phyloP scores from a whole-genome alignment of 2,329 filamentous ascomycete species.

The Sclerotinia subarctica region DNA sequence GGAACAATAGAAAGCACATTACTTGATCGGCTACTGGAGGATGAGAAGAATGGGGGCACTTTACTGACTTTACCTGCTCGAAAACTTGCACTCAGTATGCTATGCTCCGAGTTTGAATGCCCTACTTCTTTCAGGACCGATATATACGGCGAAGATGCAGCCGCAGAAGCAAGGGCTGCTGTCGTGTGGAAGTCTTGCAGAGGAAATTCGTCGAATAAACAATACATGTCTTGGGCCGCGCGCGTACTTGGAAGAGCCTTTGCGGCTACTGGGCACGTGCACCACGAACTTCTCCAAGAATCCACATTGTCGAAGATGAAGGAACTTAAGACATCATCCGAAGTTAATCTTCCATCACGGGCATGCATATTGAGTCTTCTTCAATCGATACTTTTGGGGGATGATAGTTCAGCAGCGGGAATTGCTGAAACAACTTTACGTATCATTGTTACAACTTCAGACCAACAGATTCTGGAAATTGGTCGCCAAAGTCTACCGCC shows the following conservation, averaged over 20 bases:
- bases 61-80: conserved; percentile 70
- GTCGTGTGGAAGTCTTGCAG: conserved; percentile 75
- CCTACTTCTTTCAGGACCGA: conserved; percentile 59
- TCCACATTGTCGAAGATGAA: conserved; percentile 50
- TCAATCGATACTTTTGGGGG: conserved; percentile 57
- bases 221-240: conserved; percentile 82
- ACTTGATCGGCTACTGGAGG: conserved; percentile 73
- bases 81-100: conserved; percentile 64
- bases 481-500: conserved; percentile 53
- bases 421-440: conserved; percentile 60
- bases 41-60: conserved; percentile 58
- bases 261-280: conserved; percentile 68
- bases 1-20: conserved; percentile 75
- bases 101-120: conserved; percentile 71
- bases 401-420: conserved; percentile 54
- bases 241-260: conserved; percentile 81
- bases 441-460: conserved; percentile 49
- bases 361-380: conserved; percentile 60
- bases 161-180: conserved; percentile 59
- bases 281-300: conserved; percentile 58
- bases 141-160: conserved; percentile 64
- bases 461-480: conserved; percentile 44
- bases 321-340: conserved; percentile 34
- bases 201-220: conserved; percentile 57
- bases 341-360: conserved; percentile 54